Evolutionary conservation across 805 yeast genomes (phyloP), one percentile per base, ranked within the genome.

Genomic region (Wickerhamia fluorescens): DNA sequence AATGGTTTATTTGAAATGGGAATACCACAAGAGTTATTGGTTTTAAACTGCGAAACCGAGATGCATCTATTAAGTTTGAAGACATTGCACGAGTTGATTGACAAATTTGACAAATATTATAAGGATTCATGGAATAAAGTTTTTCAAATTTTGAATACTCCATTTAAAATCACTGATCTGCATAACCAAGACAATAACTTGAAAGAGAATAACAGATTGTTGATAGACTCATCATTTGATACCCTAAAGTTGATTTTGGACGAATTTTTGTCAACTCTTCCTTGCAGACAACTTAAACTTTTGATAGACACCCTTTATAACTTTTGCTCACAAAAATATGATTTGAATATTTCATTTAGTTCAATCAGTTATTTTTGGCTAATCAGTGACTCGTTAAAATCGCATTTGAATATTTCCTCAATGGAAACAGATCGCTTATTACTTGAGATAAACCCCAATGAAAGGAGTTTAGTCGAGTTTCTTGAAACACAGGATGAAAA

Each of bases 361-460:
- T 78, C 96, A 0, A 82, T 87, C 6, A 84, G 95, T 41, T 82
- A 87, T 41, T 88, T 87, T 46, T 89, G 97, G 97, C 53, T 82
- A 10, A 74, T 92, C 3, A 83, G 96, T 42, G 97, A 92, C 44
- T 75, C 77, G 34, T 54, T 63, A 20, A 56, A 54, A 27, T 39
- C 47, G 8, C 20, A 10, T 8, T 18, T 18, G 20, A 44, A 49
- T 29, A 41, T 28, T 6, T 26, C 28, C 3, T 20, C 16, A 8
- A 14, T 12, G 10, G 17, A 18, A 21, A 24, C 11, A 18, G 12
- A 22, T 27, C 13, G 20, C 17, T 11, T 28, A 29, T 20, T 19
- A 28, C 14, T 20, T 26, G 11, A 16, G 14, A 16, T 29, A 25
- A 20, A n/a, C 28, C 18, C 23, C 4, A 20, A 15, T 14, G 29